phyloP scores from a whole-genome alignment of 2,329 filamentous ascomycete species.

The Penicillium paneum region DNA sequence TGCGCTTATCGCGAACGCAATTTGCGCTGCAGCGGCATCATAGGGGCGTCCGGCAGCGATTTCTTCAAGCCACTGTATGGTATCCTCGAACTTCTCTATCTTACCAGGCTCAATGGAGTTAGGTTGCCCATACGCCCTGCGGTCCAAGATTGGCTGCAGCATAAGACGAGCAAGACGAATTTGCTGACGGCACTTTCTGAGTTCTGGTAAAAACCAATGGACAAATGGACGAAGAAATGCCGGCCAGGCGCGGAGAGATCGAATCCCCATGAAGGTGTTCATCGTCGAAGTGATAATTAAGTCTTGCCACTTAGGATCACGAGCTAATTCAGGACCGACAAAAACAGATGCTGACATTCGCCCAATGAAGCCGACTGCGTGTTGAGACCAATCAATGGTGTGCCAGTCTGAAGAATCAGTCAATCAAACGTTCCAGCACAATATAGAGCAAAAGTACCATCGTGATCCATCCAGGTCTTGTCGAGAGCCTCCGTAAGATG shows the following conservation, averaged over 20 bases:
- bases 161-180: neutral
- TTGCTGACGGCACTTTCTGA: neutral
- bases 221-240: neutral
- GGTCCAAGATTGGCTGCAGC: neutral
- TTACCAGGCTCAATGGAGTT: neutral
- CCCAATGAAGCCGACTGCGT: neutral
- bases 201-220: neutral
- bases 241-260: neutral
- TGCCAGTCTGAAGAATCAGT: neutral
- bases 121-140: neutral
- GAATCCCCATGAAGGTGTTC: neutral
- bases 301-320: neutral
- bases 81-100: slow-evolving; percentile 5
- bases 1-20: slow-evolving; percentile 16
- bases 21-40: slow-evolving; percentile 15
- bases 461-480: neutral
- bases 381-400: neutral
- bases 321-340: neutral
- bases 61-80: slow-evolving; percentile 18
- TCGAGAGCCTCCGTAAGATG: neutral
- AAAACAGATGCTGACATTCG: neutral
- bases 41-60: slow-evolving; percentile 8
- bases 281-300: neutral
- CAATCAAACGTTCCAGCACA: neutral
- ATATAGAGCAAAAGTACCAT: neutral